Conservation (phyloP, 2,329 filamentous ascomycete genomes). For the Penicillium sp. region DNA sequence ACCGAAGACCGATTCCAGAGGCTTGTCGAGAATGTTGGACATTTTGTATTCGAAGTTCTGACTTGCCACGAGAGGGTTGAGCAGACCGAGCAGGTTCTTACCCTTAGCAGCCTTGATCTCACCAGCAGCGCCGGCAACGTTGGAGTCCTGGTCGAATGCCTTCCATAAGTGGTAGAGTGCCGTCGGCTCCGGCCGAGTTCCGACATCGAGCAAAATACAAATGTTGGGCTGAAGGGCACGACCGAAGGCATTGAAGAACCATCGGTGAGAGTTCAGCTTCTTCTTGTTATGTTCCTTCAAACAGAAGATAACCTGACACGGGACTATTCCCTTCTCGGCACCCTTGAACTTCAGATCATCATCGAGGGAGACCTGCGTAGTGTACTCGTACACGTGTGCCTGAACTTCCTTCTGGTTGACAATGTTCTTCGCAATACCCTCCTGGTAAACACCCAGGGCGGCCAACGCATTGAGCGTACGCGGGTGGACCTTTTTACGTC, state of each 20-base stretch:
- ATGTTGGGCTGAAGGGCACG: conserved; percentile 90
- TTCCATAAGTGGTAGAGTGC: conserved; percentile 99
- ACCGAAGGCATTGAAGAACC: conserved; percentile 99
- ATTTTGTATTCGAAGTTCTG: conserved; percentile 99
- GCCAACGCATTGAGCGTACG: conserved; percentile 90
- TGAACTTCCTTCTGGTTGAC: conserved; percentile 96
- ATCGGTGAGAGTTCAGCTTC: conserved; percentile 96
- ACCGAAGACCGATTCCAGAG: conserved; percentile 92
- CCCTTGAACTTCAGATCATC: conserved; percentile 98
- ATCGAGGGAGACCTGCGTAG: conserved; percentile 94
- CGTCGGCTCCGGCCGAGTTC: conserved; percentile 82
- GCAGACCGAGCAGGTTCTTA: conserved; percentile 73
- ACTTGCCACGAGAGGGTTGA: conserved; percentile 92
- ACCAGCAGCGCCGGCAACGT: conserved; percentile 92
- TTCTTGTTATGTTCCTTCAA: conserved; percentile 97
- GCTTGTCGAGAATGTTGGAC: conserved; percentile 98
- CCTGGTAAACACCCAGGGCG: conserved; percentile 96
- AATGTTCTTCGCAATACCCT: conserved; percentile 96
- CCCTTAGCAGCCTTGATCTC: conserved; percentile 98
- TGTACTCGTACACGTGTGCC: conserved; percentile 98
- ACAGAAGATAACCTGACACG: conserved; percentile 97
- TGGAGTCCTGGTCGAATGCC: conserved; percentile 96
- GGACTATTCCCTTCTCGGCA: conserved; percentile 97
- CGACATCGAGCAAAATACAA: conserved; percentile 94
- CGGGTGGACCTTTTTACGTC: conserved; percentile 88